phyloP scores from a whole-genome alignment of 2,329 filamentous ascomycete genomes.

The Xylariaceae sp. region DNA sequence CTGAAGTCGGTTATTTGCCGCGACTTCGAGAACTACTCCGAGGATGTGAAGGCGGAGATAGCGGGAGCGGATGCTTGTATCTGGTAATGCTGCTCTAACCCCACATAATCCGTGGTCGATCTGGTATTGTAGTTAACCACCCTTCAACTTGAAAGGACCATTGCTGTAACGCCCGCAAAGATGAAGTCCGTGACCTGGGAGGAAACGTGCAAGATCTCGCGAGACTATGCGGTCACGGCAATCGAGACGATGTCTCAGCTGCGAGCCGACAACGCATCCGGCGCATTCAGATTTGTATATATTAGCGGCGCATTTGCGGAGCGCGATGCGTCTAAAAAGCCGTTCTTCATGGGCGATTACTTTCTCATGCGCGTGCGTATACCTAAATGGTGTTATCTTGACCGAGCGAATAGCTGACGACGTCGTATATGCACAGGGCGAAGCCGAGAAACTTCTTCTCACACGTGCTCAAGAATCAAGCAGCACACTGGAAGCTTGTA shows the following conservation, averaged over 20 bases:
- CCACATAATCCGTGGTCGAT: neutral
- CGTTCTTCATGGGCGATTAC: too few species aligned
- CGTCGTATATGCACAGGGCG: too few species aligned
- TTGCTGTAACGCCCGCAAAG: too few species aligned
- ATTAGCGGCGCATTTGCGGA: constrained; percentile 27
- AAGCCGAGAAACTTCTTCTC: too few species aligned
- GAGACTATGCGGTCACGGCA: constrained; percentile 31
- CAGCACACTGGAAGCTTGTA: neutral
- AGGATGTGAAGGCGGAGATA: constrained; percentile 30
- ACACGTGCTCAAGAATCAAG: too few species aligned
- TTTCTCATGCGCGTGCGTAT: too few species aligned
- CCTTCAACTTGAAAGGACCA: neutral
- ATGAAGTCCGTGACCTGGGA: constrained; percentile 23
- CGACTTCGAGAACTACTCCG: constrained; percentile 33
- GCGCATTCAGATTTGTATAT: constrained; percentile 35
- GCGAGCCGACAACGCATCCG: constrained; percentile 19
- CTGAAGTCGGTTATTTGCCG: constrained; percentile 31
- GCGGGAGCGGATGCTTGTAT: constrained; percentile 34
- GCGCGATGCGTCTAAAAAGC: neutral
- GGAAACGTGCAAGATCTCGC: constrained; percentile 32
- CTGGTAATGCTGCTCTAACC: constrained; percentile 28
- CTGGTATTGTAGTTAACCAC: neutral
- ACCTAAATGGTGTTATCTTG: too few species aligned
- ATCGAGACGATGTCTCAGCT: constrained; percentile 28
- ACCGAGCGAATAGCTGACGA: too few species aligned